phyloP scores from a whole-genome alignment of 805 yeast genomes.

The Pichia cephalocereana region DNA sequence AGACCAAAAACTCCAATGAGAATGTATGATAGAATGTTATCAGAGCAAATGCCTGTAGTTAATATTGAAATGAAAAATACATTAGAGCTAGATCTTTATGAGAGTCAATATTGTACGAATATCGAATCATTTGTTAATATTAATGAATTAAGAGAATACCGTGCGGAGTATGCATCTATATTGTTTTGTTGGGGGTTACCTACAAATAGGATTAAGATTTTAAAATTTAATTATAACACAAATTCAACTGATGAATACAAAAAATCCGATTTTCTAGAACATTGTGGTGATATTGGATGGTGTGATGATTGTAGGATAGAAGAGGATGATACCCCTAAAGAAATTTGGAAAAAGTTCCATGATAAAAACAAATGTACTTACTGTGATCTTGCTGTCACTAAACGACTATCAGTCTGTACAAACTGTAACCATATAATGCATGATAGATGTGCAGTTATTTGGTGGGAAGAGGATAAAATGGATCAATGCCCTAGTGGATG shows the following conservation, averaged over 20 bases:
- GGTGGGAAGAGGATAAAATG: constrained; percentile 53
- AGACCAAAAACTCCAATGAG: not conserved
- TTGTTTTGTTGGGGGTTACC: constrained; percentile 79
- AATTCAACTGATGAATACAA: not conserved
- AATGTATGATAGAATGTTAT: not conserved
- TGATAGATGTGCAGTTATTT: constrained; percentile 63
- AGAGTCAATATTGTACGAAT: constrained; percentile 31
- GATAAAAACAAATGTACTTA: constrained; percentile 44
- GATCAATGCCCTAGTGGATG: constrained; percentile 76
- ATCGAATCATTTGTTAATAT: constrained; percentile 33
- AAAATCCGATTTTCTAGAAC: constrained; percentile 13
- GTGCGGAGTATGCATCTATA: constrained; percentile 70
- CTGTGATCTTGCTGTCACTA: constrained; percentile 54
- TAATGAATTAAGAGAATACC: constrained; percentile 31
- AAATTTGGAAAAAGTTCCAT: constrained; percentile 12
- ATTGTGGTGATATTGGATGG: constrained; percentile 24
- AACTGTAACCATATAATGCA: constrained; percentile 76
- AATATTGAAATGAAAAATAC: constrained; percentile 39
- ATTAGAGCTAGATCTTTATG: constrained; percentile 35
- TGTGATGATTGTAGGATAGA: constrained; percentile 5
- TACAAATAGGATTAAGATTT: constrained; percentile 65
- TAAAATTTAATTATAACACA: constrained; percentile 49
- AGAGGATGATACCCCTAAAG: not conserved
- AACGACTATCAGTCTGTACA: constrained; percentile 58
- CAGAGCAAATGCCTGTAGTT: constrained; percentile 22